Evolutionary conservation across 495 filamentous ascomycete species (phyloP).

Genomic region (Neurospora sp.): DNA sequence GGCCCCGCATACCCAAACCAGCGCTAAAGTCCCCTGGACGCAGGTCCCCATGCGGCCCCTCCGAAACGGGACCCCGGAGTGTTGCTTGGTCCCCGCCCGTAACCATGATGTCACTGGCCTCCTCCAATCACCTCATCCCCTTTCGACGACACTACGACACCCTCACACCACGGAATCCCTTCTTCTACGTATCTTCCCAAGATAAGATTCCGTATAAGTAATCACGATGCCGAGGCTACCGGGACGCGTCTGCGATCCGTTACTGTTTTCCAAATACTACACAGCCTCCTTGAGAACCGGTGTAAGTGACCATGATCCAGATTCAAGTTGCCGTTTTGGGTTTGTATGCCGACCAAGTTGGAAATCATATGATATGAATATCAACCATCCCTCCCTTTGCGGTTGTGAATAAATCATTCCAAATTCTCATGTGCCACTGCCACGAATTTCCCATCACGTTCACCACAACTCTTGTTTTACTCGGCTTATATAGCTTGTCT

Average conservation of each 20-base stretch:
- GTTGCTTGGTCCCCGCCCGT: neutral
- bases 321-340: neutral
- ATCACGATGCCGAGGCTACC: neutral
- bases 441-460: neutral
- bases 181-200: neutral
- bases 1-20: neutral
- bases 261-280: neutral
- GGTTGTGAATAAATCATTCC: neutral
- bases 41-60: neutral
- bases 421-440: neutral
- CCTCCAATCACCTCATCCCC: neutral
- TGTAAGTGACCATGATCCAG: neutral
- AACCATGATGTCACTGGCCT: neutral
- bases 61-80: neutral
- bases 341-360: neutral
- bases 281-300: neutral
- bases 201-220: neutral
- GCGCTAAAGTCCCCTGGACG: neutral
- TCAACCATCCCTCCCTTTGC: neutral
- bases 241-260: neutral
- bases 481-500: neutral
- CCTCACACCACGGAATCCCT: neutral
- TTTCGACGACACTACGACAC: neutral
- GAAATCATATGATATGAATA: neutral
- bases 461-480: neutral